Evolutionary conservation across 257 asterid species (phyloP).

Genomic region (Petunia secreta): DNA sequence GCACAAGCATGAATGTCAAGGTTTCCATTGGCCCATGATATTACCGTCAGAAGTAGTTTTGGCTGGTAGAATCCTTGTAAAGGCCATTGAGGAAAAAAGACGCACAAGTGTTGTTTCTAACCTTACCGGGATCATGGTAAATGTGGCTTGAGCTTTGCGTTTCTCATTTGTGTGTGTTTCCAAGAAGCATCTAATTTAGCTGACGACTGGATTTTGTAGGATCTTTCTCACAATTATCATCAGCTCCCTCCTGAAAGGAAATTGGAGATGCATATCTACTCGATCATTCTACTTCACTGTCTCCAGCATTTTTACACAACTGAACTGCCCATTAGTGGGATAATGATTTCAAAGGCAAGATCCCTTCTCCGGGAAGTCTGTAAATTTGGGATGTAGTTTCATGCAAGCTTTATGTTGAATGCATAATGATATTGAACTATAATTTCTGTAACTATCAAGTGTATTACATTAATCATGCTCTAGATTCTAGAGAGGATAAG

Average conservation of each 20-base stretch:
- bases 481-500: constrained; percentile 4
- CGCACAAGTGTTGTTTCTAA: constrained; percentile 39
- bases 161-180: constrained; percentile 21
- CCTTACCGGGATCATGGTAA: constrained; percentile 54
- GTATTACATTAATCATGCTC: constrained; percentile 16
- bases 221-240: constrained; percentile 81
- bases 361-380: background rate
- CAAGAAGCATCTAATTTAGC: constrained; percentile 28
- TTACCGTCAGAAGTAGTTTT: constrained; percentile 83
- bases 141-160: constrained; percentile 6
- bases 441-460: background rate
- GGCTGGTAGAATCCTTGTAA: constrained; percentile 87
- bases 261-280: constrained; percentile 80
- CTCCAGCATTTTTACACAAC: constrained; percentile 60
- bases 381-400: background rate
- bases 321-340: constrained; percentile 57
- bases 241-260: constrained; percentile 68
- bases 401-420: background rate
- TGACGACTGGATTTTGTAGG: constrained; percentile 53
- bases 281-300: constrained; percentile 68
- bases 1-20: constrained; percentile 85
- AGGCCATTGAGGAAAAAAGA: constrained; percentile 50
- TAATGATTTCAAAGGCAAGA: constrained; percentile 62
- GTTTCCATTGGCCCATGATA: constrained; percentile 86
- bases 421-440: background rate